Base-by-base conservation (phyloP, 2,329 filamentous ascomycete genomes). In the Apiospora saccharicola region DNA sequence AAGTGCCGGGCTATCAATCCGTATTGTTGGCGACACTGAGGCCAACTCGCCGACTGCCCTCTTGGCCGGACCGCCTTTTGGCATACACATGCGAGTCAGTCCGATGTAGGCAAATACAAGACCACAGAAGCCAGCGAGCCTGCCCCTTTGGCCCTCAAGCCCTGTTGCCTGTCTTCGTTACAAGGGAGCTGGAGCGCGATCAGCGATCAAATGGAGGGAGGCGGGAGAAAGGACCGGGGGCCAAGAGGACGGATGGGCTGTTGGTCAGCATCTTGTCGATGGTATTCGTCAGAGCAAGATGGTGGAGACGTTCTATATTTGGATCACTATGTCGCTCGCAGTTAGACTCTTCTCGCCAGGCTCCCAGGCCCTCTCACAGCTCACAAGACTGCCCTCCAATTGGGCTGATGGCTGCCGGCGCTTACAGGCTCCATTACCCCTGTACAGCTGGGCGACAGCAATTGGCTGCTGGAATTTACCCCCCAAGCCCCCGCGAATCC, bases 291-390 rank as follows among this genome's bases (percentile, higher is more conserved):
- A 26, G 22, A 46, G 30, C 19, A 44, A 44, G 16, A 8, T 16
- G 61, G 71, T 72, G 71, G 71, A 37, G 57, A 22, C 34, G 22
- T 22, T 70, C 71, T 72, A 72, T 68, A 70, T 67, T 72, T 72
- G 61, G 71, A 70, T 69, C 13, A 16, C 30, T 22, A 5, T 67
- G 46, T 19, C 22, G 43, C 57, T 41, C 34, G 34, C 34, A 41
- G 30, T 64, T 24, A 41, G 19, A 64, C 57, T 64, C 19, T 41
- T 34, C 30, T 37, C 30, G 30, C 57, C 57, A 64, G 57, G 34
- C 12, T 5, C 51, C 57, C 57, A 64, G 57, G 34, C 12, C 14
- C 51, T 16, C 30, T 34, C 53, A 30, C 16, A 61, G 26, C 51
- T 57, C 57, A n/a, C 57, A n/a, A 41, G 51, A 57, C 26, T 34